A percentile compares a stretch with the other conserved stretches of the same genome.
These are phyloP conservation scores for Magnolia kwangsiensis DNA, from an alignment of 164 flowering plant genomes.

Conservation along the genomic window DNA sequence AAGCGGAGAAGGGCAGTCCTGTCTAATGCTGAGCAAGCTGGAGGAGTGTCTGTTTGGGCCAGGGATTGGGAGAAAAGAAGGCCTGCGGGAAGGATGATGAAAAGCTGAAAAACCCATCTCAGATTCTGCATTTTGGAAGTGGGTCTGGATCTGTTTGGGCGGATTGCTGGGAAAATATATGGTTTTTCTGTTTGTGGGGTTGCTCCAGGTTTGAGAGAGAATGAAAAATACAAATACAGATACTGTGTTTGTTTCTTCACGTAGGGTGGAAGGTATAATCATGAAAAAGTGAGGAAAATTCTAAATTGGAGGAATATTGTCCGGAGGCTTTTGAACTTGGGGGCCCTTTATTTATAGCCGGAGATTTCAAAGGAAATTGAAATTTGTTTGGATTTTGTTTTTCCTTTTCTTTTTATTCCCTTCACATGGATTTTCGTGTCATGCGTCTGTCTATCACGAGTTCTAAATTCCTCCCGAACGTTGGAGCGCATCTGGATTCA, in stretches of 20 bases:
- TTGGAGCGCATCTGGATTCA: constrained; percentile 60
- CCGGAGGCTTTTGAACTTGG: constrained; percentile 15
- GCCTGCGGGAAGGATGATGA: constrained; percentile 29
- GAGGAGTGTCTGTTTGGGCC: constrained; percentile 17
- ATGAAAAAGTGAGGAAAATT: constrained; percentile 29
- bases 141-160: constrained; percentile 30
- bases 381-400: neutral
- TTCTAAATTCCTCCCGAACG: constrained; percentile 33
- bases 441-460: constrained; percentile 48
- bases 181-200: constrained; percentile 6
- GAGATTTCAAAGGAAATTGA: neutral
- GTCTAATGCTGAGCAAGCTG: constrained; percentile 52
- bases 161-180: constrained; percentile 7
- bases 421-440: constrained; percentile 54
- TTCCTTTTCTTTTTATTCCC: constrained; percentile 18
- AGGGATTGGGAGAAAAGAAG: constrained; percentile 15
- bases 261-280: constrained; percentile 58
- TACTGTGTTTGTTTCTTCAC: constrained; percentile 35
- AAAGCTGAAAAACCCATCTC: constrained; percentile 36
- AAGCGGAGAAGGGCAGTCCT: constrained; percentile 68
- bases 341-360: constrained; percentile 31
- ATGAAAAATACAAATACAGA: constrained; percentile 15
- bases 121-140: constrained; percentile 44
- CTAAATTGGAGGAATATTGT: constrained; percentile 5
- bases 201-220: constrained; percentile 13